Evolutionary conservation across 129 eudicot species (phyloP), one percentile per base, ranked within the genome.

Genomic region (Arctium minus): DNA sequence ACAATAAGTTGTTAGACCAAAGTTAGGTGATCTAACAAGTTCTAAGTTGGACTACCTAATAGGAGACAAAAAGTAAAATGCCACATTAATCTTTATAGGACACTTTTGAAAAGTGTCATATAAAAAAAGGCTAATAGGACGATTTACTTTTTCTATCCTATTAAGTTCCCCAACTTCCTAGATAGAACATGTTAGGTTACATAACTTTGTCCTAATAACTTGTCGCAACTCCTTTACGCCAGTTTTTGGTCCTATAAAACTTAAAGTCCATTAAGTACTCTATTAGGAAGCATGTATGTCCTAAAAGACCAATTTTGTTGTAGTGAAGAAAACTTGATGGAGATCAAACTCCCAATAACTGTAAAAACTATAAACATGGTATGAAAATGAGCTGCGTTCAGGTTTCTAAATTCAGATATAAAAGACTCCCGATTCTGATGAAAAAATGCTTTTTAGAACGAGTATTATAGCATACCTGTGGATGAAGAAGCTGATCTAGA

Each of bases 401-500:
- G 40, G 40, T 37, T 37, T 37, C 40, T 37, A 37, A 37, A 46
- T 44, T 44, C 53, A 46, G 56, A 46, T 46, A 46, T 10, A 15
- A 46, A 46, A 46, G 56, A 46, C 15, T 10, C 56, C 15, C 56
- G 10, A 46, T 4, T 46, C 22, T 8, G 8, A 48, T 12, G 12
- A 29, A 37, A 74, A 10, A 39, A 9, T 77, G 11, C 8, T 70
- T 46, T 68, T 31, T 69, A 73, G 56, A 46, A 76, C 35, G 22
- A 11, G 22, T 42, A 69, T 82, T 35, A 31, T 83, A 68, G n/a
- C 29, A 31, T 86, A 96, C 99, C 94, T 96, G 99, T 22, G 98
- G 99, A 87, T 96, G 99, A 87, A 96, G 99, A 88, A 96, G 99
- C 79, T 96, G 99, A 70, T 96, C 99, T 9, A 96, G 94, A 89